Evolutionary conservation across 768 basidiomycete genomes (phyloP).

Genomic region (Suillus spraguei): DNA sequence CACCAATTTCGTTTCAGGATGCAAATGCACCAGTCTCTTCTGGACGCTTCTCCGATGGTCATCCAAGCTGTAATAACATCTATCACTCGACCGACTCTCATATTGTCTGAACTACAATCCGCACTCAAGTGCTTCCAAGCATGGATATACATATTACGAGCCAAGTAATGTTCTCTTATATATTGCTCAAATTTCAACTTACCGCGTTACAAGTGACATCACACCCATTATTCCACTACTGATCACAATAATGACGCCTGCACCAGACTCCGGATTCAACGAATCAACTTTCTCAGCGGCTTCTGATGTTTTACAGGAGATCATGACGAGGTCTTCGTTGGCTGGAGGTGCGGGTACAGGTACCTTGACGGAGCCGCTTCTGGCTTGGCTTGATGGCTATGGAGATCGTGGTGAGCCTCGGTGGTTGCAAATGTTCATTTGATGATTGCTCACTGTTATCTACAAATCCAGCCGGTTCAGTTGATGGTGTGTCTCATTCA

Average conservation of each 20-base stretch:
- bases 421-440: slow-evolving; percentile 41
- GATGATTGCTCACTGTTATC: slow-evolving; percentile 26
- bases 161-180: slow-evolving; percentile 50
- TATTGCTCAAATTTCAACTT: not conserved
- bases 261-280: slow-evolving; percentile 46
- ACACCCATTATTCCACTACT: slow-evolving; percentile 71
- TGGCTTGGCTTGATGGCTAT: slow-evolving; percentile 67
- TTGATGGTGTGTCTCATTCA: slow-evolving; percentile 64
- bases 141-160: slow-evolving; percentile 75
- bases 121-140: slow-evolving; percentile 81
- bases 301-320: slow-evolving; percentile 74
- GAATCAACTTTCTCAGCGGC: slow-evolving; percentile 62
- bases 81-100: slow-evolving; percentile 44
- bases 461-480: slow-evolving; percentile 23
- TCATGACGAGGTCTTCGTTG: slow-evolving; percentile 74
- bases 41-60: slow-evolving; percentile 71
- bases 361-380: slow-evolving; percentile 81
- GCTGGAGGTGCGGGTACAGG: slow-evolving; percentile 68
- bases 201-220: slow-evolving; percentile 52
- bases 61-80: slow-evolving; percentile 65
- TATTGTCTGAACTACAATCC: slow-evolving; percentile 54
- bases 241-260: slow-evolving; percentile 44
- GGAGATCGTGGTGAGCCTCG: slow-evolving; percentile 40
- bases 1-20: slow-evolving; percentile 41
- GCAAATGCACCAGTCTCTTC: slow-evolving; percentile 65